Conservation (phyloP, 148 eudicot genomes). For the Rhododendron griersonianum region DNA sequence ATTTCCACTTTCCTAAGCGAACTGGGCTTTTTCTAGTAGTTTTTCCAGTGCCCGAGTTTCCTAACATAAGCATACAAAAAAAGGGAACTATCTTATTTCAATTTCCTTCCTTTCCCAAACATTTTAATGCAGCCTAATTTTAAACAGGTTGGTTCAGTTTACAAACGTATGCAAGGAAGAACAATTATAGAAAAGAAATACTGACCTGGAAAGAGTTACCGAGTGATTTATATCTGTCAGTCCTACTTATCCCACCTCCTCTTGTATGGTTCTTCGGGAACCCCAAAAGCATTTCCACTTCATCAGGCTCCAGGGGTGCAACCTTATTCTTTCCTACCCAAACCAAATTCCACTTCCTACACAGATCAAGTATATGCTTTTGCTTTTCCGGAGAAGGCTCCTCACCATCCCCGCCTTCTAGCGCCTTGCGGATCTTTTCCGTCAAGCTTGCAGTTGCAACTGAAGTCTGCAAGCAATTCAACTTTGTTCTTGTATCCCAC, state of each 20-base stretch:
- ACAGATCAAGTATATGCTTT: constrained; percentile 47
- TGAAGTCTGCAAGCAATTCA: constrained; percentile 77
- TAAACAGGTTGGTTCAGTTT: background rate
- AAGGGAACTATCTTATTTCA: background rate
- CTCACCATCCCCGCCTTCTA: constrained; percentile 49
- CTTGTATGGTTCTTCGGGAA: constrained; percentile 84
- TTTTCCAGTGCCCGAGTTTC: background rate
- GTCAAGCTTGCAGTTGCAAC: constrained; percentile 62
- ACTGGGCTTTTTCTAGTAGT: background rate
- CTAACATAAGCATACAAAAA: background rate
- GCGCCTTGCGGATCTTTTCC: constrained; percentile 55
- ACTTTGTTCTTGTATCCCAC: constrained; percentile 67
- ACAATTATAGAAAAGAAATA: background rate
- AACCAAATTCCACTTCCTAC: constrained; percentile 78
- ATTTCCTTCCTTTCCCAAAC: background rate
- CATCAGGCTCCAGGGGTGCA: constrained; percentile 85
- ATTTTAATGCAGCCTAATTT: background rate
- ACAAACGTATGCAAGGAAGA: background rate
- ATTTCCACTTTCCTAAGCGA: background rate
- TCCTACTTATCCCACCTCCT: constrained; percentile 88
- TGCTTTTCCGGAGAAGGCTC: constrained; percentile 57
- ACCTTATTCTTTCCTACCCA: constrained; percentile 92
- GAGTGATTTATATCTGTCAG: constrained; percentile 76
- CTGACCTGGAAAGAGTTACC: constrained; percentile 93
- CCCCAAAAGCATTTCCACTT: constrained; percentile 77